Evolutionary conservation across 1,284 basidiomycete genomes (phyloP).

Genomic region (Trichosporon sp.): DNA sequence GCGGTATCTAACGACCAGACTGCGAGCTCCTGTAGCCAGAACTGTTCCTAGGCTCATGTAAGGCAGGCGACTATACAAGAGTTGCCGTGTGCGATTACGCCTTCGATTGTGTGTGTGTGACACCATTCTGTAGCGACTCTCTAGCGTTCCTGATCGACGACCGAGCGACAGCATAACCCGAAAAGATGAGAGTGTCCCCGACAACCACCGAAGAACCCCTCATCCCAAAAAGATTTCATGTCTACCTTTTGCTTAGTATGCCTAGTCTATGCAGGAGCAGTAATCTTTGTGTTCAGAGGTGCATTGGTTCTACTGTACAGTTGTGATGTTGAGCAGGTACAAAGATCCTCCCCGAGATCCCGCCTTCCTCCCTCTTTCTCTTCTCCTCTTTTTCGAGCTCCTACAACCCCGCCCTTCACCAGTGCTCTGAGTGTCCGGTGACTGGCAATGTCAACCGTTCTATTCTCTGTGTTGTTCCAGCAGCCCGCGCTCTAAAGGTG

Average conservation of each 20-base stretch:
- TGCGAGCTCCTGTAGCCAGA: neutral
- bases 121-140: neutral
- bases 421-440: neutral
- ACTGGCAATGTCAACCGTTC: neutral
- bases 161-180: neutral
- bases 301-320: conserved; percentile 4
- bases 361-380: neutral
- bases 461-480: neutral
- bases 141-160: neutral
- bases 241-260: neutral
- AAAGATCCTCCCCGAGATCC: neutral
- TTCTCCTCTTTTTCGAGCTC: neutral
- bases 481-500: neutral
- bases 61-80: neutral
- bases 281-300: conserved; percentile 6
- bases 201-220: neutral
- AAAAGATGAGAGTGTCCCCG: neutral
- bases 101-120: neutral
- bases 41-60: neutral
- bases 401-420: neutral
- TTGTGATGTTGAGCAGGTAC: neutral
- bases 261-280: neutral
- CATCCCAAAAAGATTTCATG: neutral
- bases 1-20: neutral
- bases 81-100: neutral